These are phyloP conservation scores for Wickerhamomyces rabaulensis DNA, from an alignment of 805 yeast genomes.

Conservation along the genomic window DNA sequence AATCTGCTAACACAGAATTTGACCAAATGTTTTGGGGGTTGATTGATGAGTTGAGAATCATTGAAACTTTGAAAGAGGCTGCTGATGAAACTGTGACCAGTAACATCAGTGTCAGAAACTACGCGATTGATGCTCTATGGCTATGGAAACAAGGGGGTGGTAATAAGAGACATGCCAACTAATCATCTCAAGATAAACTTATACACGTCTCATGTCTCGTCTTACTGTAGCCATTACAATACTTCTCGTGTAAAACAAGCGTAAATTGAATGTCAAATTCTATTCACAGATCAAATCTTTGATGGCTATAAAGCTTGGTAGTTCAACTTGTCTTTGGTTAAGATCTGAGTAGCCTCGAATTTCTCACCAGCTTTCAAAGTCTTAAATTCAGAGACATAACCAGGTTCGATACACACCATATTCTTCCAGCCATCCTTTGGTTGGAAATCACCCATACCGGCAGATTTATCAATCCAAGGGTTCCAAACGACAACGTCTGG, in stretches of 20 bases:
- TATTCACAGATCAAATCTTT: not conserved
- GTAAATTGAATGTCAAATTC: not conserved
- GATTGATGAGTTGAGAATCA: conserved; percentile 53
- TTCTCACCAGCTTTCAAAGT: conserved; percentile 61
- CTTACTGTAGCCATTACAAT: too few species aligned
- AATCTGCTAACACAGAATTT: conserved; percentile 26
- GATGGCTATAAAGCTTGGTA: conserved; percentile 44
- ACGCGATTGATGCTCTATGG: conserved; percentile 90
- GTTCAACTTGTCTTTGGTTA: conserved; percentile 52
- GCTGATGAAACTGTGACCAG: conserved; percentile 58
- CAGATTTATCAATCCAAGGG: conserved; percentile 88
- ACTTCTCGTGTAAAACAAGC: too few species aligned
- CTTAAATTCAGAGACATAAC: conserved; percentile 68
- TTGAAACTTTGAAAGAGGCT: conserved; percentile 62
- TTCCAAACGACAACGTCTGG: conserved; percentile 89
- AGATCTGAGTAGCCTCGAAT: conserved; percentile 71
- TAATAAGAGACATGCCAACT: conserved; percentile 26
- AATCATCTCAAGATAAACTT: not conserved
- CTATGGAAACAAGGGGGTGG: conserved; percentile 61
- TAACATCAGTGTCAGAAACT: conserved; percentile 70
- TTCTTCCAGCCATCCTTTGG: conserved; percentile 80
- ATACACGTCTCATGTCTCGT: too few species aligned
- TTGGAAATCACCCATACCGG: conserved; percentile 78
- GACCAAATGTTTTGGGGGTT: conserved; percentile 62
- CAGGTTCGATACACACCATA: conserved; percentile 96